These are phyloP conservation scores for Grammothele lineata DNA, from an alignment of 768 basidiomycete species.

Conservation along the genomic window DNA sequence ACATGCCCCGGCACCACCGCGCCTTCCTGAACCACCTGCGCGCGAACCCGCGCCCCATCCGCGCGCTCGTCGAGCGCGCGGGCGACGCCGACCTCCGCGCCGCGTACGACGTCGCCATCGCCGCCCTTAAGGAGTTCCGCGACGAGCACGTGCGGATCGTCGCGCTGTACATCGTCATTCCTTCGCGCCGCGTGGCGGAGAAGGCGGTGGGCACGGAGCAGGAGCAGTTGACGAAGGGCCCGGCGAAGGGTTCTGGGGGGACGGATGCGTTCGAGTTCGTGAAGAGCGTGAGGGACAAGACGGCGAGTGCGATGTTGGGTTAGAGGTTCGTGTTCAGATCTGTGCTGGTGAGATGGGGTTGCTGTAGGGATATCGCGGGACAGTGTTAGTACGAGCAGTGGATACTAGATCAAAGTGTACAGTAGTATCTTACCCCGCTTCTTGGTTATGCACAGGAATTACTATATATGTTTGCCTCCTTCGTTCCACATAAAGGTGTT, in stretches of 20 bases:
- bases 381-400: neutral
- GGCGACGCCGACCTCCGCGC: constrained; percentile 22
- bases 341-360: neutral
- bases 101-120: constrained; percentile 48
- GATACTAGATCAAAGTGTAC: too few relatives aligned
- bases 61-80: constrained; percentile 34
- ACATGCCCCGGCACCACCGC: constrained; percentile 62
- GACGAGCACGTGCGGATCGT: constrained; percentile 58
- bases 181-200: constrained; percentile 17
- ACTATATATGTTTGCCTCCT: too few relatives aligned
- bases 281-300: constrained; percentile 52
- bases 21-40: constrained; percentile 51
- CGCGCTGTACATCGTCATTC: constrained; percentile 51
- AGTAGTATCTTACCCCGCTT: too few relatives aligned
- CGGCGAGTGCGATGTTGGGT: constrained; percentile 31
- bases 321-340: too few relatives aligned
- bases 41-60: constrained; percentile 43
- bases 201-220: neutral
- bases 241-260: constrained; percentile 50
- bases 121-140: constrained; percentile 49
- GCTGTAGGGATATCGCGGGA: neutral
- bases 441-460: too few relatives aligned
- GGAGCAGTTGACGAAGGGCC: too few relatives aligned
- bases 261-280: constrained; percentile 53
- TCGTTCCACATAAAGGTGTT: too few relatives aligned